Base-by-base conservation (phyloP, 2,329 filamentous ascomycete species). In the Ciborinia camelliae region DNA sequence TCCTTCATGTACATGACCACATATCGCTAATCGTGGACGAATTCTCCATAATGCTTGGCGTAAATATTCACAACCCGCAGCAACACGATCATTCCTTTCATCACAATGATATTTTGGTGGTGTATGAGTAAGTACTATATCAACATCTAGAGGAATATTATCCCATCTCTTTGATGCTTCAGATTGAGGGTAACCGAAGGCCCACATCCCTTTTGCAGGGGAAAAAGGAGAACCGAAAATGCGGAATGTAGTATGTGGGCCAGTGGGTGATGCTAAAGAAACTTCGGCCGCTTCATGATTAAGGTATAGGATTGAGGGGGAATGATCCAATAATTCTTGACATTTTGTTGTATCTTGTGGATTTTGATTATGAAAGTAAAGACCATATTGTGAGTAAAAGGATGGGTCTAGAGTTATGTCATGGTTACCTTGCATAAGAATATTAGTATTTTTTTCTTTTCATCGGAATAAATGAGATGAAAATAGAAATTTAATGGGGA, bases 181-280 rank as follows among this genome's bases (percentile, higher is more conserved):
- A 0, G 73, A 67, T 12, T 74, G 70, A 14, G 77, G 75, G 73
- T 91, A 91, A 67, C 83, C 82, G 71, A 92, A 92, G 0, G 88
- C 90, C 87, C 89, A 91, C 23, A 81, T 76, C 3, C 81, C 80
- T 53, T 77, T 75, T 2, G 78, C 75, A 0, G 84, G 89, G 39
- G 86, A 86, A 72, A 82, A 88, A 0, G 90, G 90, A 3, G 88
- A 91, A 1, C 88, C 90, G 73, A 91, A 92, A 50, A 92, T 79
- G 14, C 78, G 86, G 75, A 92, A 88, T 14, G 74, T 77, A 3
- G 87, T 89, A 2, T 76, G 80, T 9, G 86, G 85, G 0, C 86
- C 87, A 0, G 75, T 74, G 0, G 81, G 77, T 0, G 81, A 81
- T 0, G 72, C 77, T n/a, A 92, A 79, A 8, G 78, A 79, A 65